Base-by-base conservation (phyloP, 225 moss, liverwort and hornwort genomes). In the Physcomitrellopsis africana region DNA sequence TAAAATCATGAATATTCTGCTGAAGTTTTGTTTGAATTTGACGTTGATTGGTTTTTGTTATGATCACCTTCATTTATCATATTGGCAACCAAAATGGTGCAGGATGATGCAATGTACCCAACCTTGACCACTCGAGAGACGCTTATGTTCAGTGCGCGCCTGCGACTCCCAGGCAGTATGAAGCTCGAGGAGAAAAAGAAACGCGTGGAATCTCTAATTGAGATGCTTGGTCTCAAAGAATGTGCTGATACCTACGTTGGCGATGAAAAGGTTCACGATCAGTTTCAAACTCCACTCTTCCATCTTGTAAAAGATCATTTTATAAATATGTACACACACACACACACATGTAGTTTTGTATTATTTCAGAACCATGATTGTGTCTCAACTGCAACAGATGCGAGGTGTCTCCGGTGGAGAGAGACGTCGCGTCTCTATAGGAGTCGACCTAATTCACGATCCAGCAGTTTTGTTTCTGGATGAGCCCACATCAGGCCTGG, bases 71-170 rank as follows among this genome's bases (percentile, higher is more conserved):
- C 62, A 63, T 63, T 32, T 29, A 17, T 22, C 13, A 3, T 42
- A 19, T 0, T 52, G n/a, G n/a, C 52, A 52, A 52, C 17, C 0
- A n/a, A 16, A n/a, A n/a, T 46, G 8, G 16, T 15, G 51, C 87
- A 90, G 70, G 90, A 90, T 17, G 90, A 87, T 60, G 63, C 76
- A 0, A 71, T 90, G 12, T 90, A 79, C 64, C 85, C 87, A 0
- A 46, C 79, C 14, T 77, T 90, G 29, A 87, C 90, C 14, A 78
- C 85, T 10, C 64, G 83, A 65, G 90, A 90, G 56, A 90, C 87
- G 46, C 87, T 87, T 1, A 72, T 85, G 49, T 90, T 83, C 72
- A 87, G 85, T 63, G 87, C 85, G 19, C 82, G 81, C 29, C 56
- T 90, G 17, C 72, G 85, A 53, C 66, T 90, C 18, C 77, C 73